Percentiles rank a stretch among this genome's conserved stretches.
phyloP scores from a whole-genome alignment of 176 grass and related monocot species.

The Raddia distichophylla region DNA sequence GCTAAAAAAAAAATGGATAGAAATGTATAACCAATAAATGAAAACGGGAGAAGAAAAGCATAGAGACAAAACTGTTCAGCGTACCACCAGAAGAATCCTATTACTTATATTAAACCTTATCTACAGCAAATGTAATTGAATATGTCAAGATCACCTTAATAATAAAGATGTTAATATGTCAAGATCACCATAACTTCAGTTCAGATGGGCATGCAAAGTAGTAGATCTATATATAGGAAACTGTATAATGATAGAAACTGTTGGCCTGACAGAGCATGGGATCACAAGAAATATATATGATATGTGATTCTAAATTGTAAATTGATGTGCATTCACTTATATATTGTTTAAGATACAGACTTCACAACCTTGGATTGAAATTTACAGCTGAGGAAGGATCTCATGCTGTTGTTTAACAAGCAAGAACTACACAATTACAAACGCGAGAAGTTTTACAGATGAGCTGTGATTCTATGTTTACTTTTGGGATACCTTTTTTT shows the following conservation, averaged over 20 bases:
- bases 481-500: background rate
- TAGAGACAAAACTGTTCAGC: background rate
- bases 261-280: slow-evolving; percentile 1
- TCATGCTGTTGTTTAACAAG: background rate
- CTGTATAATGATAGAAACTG: background rate
- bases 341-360: background rate
- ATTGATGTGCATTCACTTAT: background rate
- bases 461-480: background rate
- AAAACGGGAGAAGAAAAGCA: slow-evolving; percentile 2
- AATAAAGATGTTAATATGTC: slow-evolving; percentile 9
- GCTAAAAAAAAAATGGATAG: background rate
- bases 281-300: slow-evolving; percentile 19
- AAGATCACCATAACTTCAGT: slow-evolving; percentile 38
- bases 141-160: background rate
- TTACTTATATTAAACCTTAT: slow-evolving; percentile 15
- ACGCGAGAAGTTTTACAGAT: background rate
- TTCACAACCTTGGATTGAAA: background rate
- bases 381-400: background rate
- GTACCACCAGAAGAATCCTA: background rate
- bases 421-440: background rate
- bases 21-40: background rate
- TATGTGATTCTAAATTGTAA: background rate
- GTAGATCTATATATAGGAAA: background rate
- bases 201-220: background rate
- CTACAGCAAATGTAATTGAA: background rate